Percentiles rank a stretch among this genome's conserved stretches.
Evolutionary conservation across 805 yeast genomes (phyloP).

Genomic region (Osmozyma mogii): DNA sequence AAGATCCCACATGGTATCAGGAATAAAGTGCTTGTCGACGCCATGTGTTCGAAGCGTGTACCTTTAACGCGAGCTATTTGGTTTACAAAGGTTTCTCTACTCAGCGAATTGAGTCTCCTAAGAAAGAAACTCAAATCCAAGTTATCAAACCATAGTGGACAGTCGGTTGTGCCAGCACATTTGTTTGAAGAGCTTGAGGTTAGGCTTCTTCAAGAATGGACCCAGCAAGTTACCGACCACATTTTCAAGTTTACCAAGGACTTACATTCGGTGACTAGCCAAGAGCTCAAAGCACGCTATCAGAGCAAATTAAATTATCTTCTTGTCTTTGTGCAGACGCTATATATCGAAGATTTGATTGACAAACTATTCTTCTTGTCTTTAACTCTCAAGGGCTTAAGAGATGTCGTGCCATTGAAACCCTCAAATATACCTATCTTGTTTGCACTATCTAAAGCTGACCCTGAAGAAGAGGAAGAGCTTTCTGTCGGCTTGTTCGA

Average conservation of each 20-base stretch:
- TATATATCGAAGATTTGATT: constrained; percentile 62
- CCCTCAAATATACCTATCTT: constrained; percentile 17
- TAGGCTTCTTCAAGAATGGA: constrained; percentile 83
- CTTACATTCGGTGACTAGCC: constrained; percentile 15
- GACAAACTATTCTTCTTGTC: constrained; percentile 55
- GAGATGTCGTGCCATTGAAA: constrained; percentile 24
- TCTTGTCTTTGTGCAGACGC: constrained; percentile 49
- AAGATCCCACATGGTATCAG: constrained; percentile 89
- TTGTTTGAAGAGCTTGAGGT: constrained; percentile 35
- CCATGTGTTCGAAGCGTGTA: constrained; percentile 54
- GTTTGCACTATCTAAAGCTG: constrained; percentile 10
- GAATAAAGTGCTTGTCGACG: constrained; percentile 65
- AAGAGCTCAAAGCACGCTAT: constrained; percentile 33
- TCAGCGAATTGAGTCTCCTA: constrained; percentile 39
- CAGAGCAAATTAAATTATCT: constrained; percentile 50
- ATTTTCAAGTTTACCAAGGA: constrained; percentile 44
- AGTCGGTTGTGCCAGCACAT: constrained; percentile 3
- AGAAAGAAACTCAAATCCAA: constrained; percentile 23
- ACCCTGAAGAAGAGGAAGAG: constrained; percentile 17
- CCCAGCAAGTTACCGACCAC: constrained; percentile 66
- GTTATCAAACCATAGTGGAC: too few species aligned
- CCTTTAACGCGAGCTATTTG: constrained; percentile 83
- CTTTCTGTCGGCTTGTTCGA: constrained; percentile 9
- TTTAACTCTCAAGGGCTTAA: constrained; percentile 53
- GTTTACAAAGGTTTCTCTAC: constrained; percentile 83